phyloP scores from a whole-genome alignment of 1,284 basidiomycete genomes.

The Cryptococcus depauperatus region DNA sequence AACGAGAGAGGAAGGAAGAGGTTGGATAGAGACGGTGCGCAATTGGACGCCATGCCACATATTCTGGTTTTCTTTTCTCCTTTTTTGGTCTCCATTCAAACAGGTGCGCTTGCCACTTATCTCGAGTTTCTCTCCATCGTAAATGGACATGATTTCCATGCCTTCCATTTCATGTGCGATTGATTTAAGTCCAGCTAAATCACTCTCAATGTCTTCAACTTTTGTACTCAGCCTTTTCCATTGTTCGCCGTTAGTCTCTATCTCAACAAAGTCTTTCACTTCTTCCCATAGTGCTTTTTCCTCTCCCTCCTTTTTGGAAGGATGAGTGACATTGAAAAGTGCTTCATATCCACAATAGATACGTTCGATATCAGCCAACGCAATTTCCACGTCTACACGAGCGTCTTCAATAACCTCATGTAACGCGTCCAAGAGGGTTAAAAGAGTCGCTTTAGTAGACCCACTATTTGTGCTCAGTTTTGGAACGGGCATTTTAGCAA shows the following conservation, averaged over 20 bases:
- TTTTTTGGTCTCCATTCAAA: background rate
- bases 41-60: slow-evolving; percentile 10
- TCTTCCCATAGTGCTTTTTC: slow-evolving; percentile 50
- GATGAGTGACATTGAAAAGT: slow-evolving; percentile 55
- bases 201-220: slow-evolving; percentile 68
- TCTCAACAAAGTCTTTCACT: slow-evolving; percentile 56
- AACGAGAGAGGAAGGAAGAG: slow-evolving; percentile 4
- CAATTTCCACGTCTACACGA: slow-evolving; percentile 77
- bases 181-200: slow-evolving; percentile 54
- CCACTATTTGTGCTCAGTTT: no score
- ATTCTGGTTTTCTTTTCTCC: background rate
- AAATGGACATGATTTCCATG: slow-evolving; percentile 16
- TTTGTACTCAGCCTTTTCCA: slow-evolving; percentile 53
- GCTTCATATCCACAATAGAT: slow-evolving; percentile 64
- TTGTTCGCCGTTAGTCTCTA: slow-evolving; percentile 49
- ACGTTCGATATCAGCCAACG: slow-evolving; percentile 66
- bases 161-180: slow-evolving; percentile 36
- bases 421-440: slow-evolving; percentile 57
- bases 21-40: slow-evolving; percentile 8
- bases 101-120: background rate
- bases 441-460: slow-evolving; percentile 45
- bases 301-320: slow-evolving; percentile 18
- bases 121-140: slow-evolving; percentile 5
- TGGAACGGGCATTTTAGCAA: slow-evolving; percentile 14
- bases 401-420: slow-evolving; percentile 75